Percentiles rank a stretch among this genome's conserved stretches.
phyloP scores from a whole-genome alignment of 495 filamentous ascomycete genomes.

The Penicillium taxi region DNA sequence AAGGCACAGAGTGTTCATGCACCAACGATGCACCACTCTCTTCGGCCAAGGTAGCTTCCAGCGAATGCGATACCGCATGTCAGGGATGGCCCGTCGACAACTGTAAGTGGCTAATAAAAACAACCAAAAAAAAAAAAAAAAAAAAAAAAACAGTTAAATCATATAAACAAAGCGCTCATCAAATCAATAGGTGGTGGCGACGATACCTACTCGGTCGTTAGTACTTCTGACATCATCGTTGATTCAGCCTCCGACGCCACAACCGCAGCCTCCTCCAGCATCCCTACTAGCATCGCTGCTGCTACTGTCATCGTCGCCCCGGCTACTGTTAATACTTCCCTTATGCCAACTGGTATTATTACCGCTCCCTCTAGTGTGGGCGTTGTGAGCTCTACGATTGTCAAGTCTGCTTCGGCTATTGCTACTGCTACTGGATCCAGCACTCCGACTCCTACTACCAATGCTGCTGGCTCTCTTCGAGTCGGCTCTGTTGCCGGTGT shows the following conservation, averaged over 20 bases:
- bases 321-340: slow-evolving; percentile 5
- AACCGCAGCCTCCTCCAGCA: neutral
- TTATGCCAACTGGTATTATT: slow-evolving; percentile 11
- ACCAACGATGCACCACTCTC: neutral
- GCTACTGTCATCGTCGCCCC: slow-evolving; percentile 27
- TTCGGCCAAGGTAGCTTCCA: neutral
- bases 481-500: slow-evolving; percentile 12
- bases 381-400: slow-evolving; percentile 3
- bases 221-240: slow-evolving; percentile 2
- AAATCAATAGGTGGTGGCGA: too few species aligned
- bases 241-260: slow-evolving; percentile 11
- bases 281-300: slow-evolving; percentile 8
- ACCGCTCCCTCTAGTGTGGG: slow-evolving; percentile 10
- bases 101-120: too few species aligned
- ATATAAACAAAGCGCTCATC: too few species aligned
- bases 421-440: slow-evolving; percentile 6
- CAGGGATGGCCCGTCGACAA: neutral
- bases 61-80: neutral
- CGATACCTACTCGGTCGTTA: neutral
- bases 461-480: slow-evolving; percentile 13
- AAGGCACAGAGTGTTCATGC: neutral
- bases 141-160: too few species aligned
- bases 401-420: neutral
- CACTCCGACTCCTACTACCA: slow-evolving; percentile 8
- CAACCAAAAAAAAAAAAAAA: too few species aligned